Conservation (phyloP, 768 basidiomycete genomes). For the Leccinum boreale region DNA sequence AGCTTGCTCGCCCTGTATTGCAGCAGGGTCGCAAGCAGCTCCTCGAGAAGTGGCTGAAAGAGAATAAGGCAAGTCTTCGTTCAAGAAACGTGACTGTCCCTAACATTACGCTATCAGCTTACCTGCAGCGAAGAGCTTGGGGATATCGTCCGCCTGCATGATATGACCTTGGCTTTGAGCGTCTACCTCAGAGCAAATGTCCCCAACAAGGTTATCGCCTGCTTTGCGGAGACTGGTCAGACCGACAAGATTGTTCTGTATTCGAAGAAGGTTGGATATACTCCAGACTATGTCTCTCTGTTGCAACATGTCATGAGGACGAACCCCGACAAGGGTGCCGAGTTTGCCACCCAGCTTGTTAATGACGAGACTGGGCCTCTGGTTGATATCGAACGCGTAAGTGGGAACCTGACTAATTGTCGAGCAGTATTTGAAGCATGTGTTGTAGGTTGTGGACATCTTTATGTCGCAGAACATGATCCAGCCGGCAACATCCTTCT, state of each 20-base stretch:
- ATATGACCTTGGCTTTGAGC: conserved; percentile 95
- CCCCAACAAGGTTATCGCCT: conserved; percentile 98
- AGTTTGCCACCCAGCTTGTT: conserved; percentile 92
- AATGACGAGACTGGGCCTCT: conserved; percentile 92
- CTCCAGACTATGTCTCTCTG: conserved; percentile 87
- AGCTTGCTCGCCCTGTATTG: conserved; percentile 92
- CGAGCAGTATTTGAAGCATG: background rate
- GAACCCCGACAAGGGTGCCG: conserved; percentile 96
- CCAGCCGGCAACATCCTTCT: conserved; percentile 97
- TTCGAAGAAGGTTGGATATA: conserved; percentile 94
- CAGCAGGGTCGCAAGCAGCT: conserved; percentile 96
- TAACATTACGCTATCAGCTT: conserved; percentile 49
- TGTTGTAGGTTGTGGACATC: conserved; percentile 85
- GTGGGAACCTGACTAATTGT: conserved; percentile 18
- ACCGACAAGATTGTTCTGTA: conserved; percentile 98
- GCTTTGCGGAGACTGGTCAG: conserved; percentile 98
- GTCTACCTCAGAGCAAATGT: conserved; percentile 97
- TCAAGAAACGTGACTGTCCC: conserved; percentile 5
- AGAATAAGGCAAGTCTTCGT: conserved; percentile 75
- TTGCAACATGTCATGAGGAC: conserved; percentile 95
- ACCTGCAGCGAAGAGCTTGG: conserved; percentile 99
- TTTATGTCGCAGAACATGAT: conserved; percentile 99
- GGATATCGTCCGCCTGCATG: conserved; percentile 90
- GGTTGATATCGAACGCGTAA: conserved; percentile 87
- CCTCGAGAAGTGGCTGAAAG: conserved; percentile 98